A percentile compares a stretch with the other conserved stretches of the same genome.
These are phyloP conservation scores for Helianthus tuberosus DNA, from an alignment of 129 eudicot species.

Conservation along the genomic window DNA sequence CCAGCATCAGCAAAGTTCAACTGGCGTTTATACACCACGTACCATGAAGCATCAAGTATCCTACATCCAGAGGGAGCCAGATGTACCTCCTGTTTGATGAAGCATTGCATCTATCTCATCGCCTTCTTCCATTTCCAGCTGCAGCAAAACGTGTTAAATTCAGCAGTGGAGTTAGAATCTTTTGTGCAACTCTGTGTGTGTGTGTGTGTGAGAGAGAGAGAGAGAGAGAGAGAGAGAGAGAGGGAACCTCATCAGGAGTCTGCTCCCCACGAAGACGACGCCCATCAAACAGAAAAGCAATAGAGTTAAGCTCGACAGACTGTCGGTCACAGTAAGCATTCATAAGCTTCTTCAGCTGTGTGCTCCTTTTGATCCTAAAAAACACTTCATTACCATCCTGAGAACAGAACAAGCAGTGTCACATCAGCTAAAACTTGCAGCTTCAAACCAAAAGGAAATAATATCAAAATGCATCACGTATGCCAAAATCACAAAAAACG, in stretches of 20 bases:
- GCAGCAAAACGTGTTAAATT: conserved; percentile 22
- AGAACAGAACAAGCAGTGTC: neutral
- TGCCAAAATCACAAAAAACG: neutral
- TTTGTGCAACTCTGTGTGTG: neutral
- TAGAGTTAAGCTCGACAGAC: conserved; percentile 64
- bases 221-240: conserved; percentile 2
- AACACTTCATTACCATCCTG: conserved; percentile 83
- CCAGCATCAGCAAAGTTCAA: conserved; percentile 15
- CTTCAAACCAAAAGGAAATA: neutral
- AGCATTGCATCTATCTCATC: conserved; percentile 89
- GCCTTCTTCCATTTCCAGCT: conserved; percentile 87
- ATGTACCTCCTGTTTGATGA: conserved; percentile 62
- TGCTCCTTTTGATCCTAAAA: conserved; percentile 75
- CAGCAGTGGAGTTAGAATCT: neutral
- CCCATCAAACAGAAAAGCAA: conserved; percentile 80
- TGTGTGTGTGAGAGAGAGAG: neutral
- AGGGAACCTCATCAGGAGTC: conserved; percentile 69
- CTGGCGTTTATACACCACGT: neutral
- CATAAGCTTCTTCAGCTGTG: conserved; percentile 81
- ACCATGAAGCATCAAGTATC: neutral
- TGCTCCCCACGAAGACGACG: conserved; percentile 75
- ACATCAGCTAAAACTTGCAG: conserved; percentile 1
- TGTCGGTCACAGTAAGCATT: conserved; percentile 81
- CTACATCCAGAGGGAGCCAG: conserved; percentile 6
- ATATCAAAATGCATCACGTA: conserved; percentile 1